Conservation (phyloP, 2,329 filamentous ascomycete species). For the Berkeleyomyces rouxiae region DNA sequence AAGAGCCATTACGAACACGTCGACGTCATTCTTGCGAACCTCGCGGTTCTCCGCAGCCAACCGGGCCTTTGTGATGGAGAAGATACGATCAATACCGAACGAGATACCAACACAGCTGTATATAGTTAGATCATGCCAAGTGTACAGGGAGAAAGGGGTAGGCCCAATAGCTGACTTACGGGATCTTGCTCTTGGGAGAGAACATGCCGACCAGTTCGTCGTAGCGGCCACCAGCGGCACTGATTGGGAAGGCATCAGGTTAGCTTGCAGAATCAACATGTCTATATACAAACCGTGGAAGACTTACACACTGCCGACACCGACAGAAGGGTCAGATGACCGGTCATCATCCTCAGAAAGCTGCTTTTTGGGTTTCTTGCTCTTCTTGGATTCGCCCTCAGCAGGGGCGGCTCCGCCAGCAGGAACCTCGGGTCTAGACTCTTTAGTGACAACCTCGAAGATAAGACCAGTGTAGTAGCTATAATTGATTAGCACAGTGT, state of each 20-base stretch:
- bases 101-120: constrained; percentile 42
- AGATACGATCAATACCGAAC: constrained; percentile 90
- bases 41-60: constrained; percentile 44
- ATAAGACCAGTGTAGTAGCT: constrained; percentile 86
- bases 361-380: constrained; percentile 31
- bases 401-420: constrained; percentile 20
- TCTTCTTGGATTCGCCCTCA: constrained; percentile 24
- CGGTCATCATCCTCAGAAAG: constrained; percentile 43
- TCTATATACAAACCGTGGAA: not conserved
- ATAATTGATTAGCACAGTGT: constrained; percentile 22
- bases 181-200: constrained; percentile 66
- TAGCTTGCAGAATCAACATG: not conserved
- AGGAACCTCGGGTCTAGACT: constrained; percentile 41
- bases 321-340: constrained; percentile 62
- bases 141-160: not conserved
- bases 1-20: constrained; percentile 91
- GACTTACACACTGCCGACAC: constrained; percentile 56
- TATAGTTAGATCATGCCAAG: not conserved
- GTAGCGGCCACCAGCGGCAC: constrained; percentile 74
- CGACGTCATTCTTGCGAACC: constrained; percentile 55
- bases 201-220: constrained; percentile 94
- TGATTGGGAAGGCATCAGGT: not conserved
- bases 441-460: constrained; percentile 75
- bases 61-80: constrained; percentile 72
- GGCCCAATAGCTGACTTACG: constrained; percentile 20